Evolutionary conservation across 805 yeast genomes (phyloP), one percentile per base, ranked within the genome.

Genomic region (Kodamaea laetipori): DNA sequence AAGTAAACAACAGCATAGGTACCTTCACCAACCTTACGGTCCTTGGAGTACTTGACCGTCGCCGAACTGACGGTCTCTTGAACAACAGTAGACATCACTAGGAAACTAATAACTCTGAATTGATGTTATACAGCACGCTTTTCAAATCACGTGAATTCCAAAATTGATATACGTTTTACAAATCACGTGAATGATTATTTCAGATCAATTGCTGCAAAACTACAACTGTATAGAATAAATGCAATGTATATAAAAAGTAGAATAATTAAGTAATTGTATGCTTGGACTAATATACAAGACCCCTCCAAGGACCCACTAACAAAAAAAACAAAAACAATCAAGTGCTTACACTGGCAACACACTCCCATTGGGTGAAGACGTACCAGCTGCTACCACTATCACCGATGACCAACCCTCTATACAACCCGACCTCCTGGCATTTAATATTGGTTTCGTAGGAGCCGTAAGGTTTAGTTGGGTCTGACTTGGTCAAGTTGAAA

Each of bases 21-120:
- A 66, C 99, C 99, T 67, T 94, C 99, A 59, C 99, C 99, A 21
- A 94, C 97, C 60, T 90, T 90, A 52, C 78, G 81, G 44, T 90
- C 96, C 44, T 71, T 71, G 23, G 74, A 60, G 53, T 71, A 71
- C 37, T 58, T 58, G 15, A 41, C 12, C 12, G 38, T 26, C 11
- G 23, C 40, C 18, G 41, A 31, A 19, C 18, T 30, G 19, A 15
- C 19, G 4, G 32, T 16, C 13, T 24, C 32, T 11, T 37, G 32
- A 25, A 13, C 27, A 21, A n/a, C 19, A 24, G 38, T 33, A n/a
- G 37, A 33, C 37, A 33, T 33, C 37, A 18, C 11, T 6, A 13
- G 19, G 12, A 13, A 13, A 30, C 17, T 30, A 4, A 13, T n/a
- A 30, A 15, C 15, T 8, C 10, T 30, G 34, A 30, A 30, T 30